Conservation (phyloP, 1,284 basidiomycete genomes). For the Uromyces viciae-fabae region DNA sequence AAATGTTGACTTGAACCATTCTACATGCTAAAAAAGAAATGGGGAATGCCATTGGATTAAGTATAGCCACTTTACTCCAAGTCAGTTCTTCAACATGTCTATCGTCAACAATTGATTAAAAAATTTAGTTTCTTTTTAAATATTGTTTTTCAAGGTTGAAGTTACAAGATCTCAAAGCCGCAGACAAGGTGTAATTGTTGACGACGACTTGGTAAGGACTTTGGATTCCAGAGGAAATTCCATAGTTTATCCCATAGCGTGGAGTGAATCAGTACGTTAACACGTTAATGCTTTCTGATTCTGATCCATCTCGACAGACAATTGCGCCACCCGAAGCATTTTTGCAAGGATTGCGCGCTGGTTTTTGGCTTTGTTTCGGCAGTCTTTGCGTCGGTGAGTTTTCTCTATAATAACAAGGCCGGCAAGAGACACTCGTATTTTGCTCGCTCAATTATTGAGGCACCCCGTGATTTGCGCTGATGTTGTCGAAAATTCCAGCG, state of each 20-base stretch:
- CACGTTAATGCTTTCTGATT: background rate
- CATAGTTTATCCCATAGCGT: background rate
- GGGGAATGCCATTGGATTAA: slow-evolving; percentile 33
- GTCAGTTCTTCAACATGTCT: slow-evolving; percentile 6
- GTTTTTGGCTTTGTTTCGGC: slow-evolving; percentile 31
- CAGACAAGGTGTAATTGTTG: slow-evolving; percentile 8
- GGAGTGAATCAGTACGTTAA: too few species aligned
- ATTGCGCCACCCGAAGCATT: slow-evolving; percentile 28
- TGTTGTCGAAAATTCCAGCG: background rate
- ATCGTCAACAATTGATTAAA: too few species aligned
- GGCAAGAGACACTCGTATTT: too few species aligned
- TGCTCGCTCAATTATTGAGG: background rate
- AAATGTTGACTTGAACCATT: background rate
- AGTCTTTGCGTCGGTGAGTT: slow-evolving; percentile 24
- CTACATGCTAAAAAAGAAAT: slow-evolving; percentile 22
- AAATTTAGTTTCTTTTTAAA: too few species aligned
- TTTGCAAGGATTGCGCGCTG: slow-evolving; percentile 30
- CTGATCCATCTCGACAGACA: background rate
- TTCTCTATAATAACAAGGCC: too few species aligned
- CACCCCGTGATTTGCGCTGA: background rate
- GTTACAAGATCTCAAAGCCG: slow-evolving; percentile 16
- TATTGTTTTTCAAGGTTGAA: background rate
- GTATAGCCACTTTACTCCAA: slow-evolving; percentile 36
- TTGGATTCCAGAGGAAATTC: background rate
- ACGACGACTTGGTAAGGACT: slow-evolving; percentile 17